Evolutionary conservation across 2,329 filamentous ascomycete species (phyloP), one percentile per base, ranked within the genome.

Genomic region (Calonectria multiphialidica): DNA sequence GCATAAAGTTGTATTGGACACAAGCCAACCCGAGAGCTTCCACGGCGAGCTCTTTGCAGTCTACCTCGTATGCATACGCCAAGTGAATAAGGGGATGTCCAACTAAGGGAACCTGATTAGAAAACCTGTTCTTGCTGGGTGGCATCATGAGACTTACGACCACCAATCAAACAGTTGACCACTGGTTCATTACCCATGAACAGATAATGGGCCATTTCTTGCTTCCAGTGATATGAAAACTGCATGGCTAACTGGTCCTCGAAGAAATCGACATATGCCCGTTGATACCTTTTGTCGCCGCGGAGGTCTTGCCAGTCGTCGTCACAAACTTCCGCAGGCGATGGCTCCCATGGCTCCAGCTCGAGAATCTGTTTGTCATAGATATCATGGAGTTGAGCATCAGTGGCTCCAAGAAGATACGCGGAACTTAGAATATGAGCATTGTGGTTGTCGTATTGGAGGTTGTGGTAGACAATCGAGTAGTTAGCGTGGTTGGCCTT

Each of bases 81-180:
- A 99, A 89, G 80, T 98, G 97, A 71, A 98, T 97, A n/a, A 98
- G 87, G 1, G 96, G 94, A 79, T 98, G 95, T 21, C 93, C 96
- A 72, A 98, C 94, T 96, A 75, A 13, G 44, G 55, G 5, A 23
- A 5, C 68, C 18, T 15, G 9, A 72, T 80, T 68, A 82, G 78
- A 37, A 67, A 72, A 49, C n/a, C 12, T 18, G n/a, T 16, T 12
- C 21, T 7, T 16, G 13, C 61, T 9, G 21, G 16, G 33, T 21
- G 59, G 23, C 28, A 47, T 6, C 15, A 25, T 18, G 25, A 66
- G 16, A 63, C 94, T 70, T 90, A 97, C 95, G 89, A 66, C 95
- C 95, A 53, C 92, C 89, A 66, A 97, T 91, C 45, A 98, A 85
- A 44, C 93, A 92, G 84, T 97, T 94, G 79, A 98, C 90, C 70